Percentiles rank a stretch among this genome's conserved stretches.
These are phyloP conservation scores for Cercospora sesami DNA, from an alignment of 2,329 filamentous ascomycete species.

Conservation along the genomic window DNA sequence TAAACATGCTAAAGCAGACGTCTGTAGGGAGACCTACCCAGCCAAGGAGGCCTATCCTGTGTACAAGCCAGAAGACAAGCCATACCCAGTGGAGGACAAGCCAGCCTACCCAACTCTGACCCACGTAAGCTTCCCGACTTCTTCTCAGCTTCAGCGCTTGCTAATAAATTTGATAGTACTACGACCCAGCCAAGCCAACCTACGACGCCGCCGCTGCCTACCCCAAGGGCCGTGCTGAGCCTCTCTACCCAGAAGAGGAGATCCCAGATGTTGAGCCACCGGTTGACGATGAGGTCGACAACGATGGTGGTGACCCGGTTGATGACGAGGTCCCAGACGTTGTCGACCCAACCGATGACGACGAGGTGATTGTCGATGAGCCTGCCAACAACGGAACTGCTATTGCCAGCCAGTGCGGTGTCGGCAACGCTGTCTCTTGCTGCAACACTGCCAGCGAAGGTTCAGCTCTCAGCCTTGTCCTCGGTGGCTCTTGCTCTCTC, in stretches of 20 bases:
- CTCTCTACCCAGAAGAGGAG: not conserved
- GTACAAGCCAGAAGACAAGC: not conserved
- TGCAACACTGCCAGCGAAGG: constrained; percentile 16
- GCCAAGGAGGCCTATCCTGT: constrained; percentile 1
- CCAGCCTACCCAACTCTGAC: not conserved
- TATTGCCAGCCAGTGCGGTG: constrained; percentile 3
- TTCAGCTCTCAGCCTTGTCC: constrained; percentile 13
- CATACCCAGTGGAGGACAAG: not conserved
- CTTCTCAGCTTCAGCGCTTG: not conserved
- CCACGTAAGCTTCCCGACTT: not conserved
- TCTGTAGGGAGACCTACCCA: not conserved
- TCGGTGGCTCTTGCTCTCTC: constrained; percentile 20
- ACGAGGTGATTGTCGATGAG: not conserved
- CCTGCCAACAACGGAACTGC: not conserved
- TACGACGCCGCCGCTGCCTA: not conserved
- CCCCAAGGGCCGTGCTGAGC: not conserved
- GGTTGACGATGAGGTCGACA: not conserved
- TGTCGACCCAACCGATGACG: constrained; percentile 6
- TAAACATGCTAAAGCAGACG: not conserved
- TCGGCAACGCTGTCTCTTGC: constrained; percentile 20
- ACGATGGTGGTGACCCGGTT: not conserved
- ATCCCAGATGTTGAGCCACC: not conserved
- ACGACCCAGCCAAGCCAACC: not conserved
- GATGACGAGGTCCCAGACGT: not conserved
- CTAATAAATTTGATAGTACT: not conserved